These are phyloP conservation scores for Aspergillus sp. DNA, from an alignment of 2,329 filamentous ascomycete species.

Conservation along the genomic window DNA sequence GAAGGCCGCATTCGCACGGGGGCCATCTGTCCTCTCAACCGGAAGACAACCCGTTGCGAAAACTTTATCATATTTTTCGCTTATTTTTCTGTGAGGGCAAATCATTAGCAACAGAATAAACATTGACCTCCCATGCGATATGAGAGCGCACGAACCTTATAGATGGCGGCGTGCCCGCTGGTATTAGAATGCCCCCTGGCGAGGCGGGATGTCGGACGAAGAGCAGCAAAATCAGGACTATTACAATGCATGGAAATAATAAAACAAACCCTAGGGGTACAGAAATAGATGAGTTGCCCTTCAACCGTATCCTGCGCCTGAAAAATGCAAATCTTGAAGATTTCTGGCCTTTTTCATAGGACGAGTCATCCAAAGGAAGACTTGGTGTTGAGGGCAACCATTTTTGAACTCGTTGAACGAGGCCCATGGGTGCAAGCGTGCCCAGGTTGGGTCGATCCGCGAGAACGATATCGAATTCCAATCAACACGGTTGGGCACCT, in stretches of 20 bases:
- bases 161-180: constrained; percentile 80
- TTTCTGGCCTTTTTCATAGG: constrained; percentile 43
- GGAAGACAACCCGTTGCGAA: constrained; percentile 84
- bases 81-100: constrained; percentile 72
- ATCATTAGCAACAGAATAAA: constrained; percentile 17
- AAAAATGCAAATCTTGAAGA: constrained; percentile 72
- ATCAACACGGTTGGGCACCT: constrained; percentile 9
- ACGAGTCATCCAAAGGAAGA: constrained; percentile 48
- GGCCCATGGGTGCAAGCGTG: constrained; percentile 47
- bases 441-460: constrained; percentile 23
- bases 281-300: constrained; percentile 87
- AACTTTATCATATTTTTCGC: constrained; percentile 94
- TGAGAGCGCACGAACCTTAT: constrained; percentile 68
- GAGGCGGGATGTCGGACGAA: constrained; percentile 86
- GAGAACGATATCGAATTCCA: constrained; percentile 10
- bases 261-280: constrained; percentile 90
- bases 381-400: constrained; percentile 49
- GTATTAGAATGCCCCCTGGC: constrained; percentile 79
- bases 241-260: constrained; percentile 85
- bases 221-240: constrained; percentile 85
- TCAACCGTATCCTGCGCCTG: constrained; percentile 79
- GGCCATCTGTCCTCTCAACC: constrained; percentile 69
- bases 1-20: constrained; percentile 89
- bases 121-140: too few relatives aligned
- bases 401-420: constrained; percentile 55